A percentile compares a stretch with the other conserved stretches of the same genome.
phyloP scores from a whole-genome alignment of 208 protist genomes.

The Trypanosoma lewisi region DNA sequence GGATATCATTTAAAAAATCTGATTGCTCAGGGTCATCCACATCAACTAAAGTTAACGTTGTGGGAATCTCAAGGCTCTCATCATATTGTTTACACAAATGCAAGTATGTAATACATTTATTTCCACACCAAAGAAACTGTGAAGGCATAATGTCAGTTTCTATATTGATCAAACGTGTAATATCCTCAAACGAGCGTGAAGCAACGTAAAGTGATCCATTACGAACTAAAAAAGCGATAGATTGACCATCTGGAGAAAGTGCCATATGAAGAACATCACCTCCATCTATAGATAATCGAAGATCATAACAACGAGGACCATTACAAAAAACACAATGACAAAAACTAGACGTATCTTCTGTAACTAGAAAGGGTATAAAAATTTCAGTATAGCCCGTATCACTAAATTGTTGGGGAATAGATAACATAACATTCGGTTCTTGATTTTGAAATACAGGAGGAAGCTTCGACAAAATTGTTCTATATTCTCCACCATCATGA shows the following conservation, averaged over 20 bases:
- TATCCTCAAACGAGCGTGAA: conserved; percentile 54
- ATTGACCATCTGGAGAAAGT: conserved; percentile 40
- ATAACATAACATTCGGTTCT: conserved; percentile 22
- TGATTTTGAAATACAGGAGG: conserved; percentile 19
- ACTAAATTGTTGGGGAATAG: conserved; percentile 30
- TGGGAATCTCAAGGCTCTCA: conserved; percentile 32
- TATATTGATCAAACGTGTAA: conserved; percentile 35
- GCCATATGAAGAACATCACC: conserved; percentile 56
- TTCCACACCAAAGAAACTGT: conserved; percentile 68
- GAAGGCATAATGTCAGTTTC: conserved; percentile 27
- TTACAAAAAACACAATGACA: conserved; percentile 32
- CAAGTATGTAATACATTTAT: conserved; percentile 36
- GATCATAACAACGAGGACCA: conserved; percentile 34
- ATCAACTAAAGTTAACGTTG: conserved; percentile 46
- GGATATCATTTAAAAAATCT: conserved; percentile 63
- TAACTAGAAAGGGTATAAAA: conserved; percentile 31
- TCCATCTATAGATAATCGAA: conserved; percentile 54
- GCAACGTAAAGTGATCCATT: conserved; percentile 64
- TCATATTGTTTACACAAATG: conserved; percentile 26
- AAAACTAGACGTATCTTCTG: conserved; percentile 26
- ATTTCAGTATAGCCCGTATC: conserved; percentile 37
- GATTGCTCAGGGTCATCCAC: conserved; percentile 38
- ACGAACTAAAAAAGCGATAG: conserved; percentile 54
- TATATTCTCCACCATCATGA: conserved; percentile 10
- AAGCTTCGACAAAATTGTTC: conserved; percentile 5